Base-by-base conservation (phyloP, 371 early-diverging fungal species). In the Choanephora cucurbitarum region DNA sequence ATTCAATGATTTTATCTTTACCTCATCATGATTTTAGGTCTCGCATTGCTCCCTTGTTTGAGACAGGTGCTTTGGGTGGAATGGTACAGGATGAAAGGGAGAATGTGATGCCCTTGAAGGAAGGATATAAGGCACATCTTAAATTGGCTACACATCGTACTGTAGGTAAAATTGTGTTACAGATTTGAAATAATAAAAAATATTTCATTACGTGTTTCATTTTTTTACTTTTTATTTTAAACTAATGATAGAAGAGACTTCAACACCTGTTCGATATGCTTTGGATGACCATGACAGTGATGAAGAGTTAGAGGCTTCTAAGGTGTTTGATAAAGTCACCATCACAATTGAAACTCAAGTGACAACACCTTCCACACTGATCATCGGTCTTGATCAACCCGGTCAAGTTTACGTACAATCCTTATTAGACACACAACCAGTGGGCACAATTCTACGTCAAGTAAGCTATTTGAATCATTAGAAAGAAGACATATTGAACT, bases 131-230 rank as follows among this genome's bases (percentile, higher is more conserved):
- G 22, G 83, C 83, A 0, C 74, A 77, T 44, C 62, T 67, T 37
- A 23, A 57, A 18, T 54, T 65, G 21, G 74, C 68, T 48, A 49
- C 72, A 19, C 65, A 71, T 33, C 67, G 75, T 14, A 55, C 71
- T 10, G 69, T 69, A 33, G 83, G 83, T 6, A 82, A 82, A 50
- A 69, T 82, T 57, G 67, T 82, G 37, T 11, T 37, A 5, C 28
- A 28, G 28, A 28, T 28, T 28, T 28, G 7, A 28, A 28, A 28
- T 28, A 7, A 28, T 3, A 28, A n/a, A n/a, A n/a, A n/a, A n/a
- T n/a, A n/a, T n/a, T n/a, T n/a, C n/a, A n/a, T n/a, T n/a, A n/a
- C n/a, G n/a, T 28, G 7, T 28, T 5, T 28, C 3, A 5, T 28
- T 28, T 28, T 28, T 40, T 49, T 28, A 66, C 7, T 28, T 28